phyloP scores from a whole-genome alignment of 768 basidiomycete species.

The Suillus sp. region DNA sequence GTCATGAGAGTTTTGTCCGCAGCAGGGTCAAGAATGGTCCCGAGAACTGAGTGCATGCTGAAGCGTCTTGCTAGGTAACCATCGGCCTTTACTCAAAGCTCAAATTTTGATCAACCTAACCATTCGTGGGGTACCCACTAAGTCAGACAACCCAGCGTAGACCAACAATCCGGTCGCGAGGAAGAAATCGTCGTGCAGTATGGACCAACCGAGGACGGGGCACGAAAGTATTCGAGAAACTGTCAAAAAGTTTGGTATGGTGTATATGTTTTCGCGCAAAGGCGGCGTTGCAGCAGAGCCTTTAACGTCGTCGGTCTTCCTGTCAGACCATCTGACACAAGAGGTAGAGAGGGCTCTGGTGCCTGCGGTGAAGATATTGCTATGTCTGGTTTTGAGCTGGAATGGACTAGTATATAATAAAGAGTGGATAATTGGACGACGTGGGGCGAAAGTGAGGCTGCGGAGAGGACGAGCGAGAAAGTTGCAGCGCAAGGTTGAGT shows the following conservation, averaged over 20 bases:
- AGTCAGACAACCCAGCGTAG: constrained; percentile 91
- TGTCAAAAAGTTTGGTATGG: constrained; percentile 89
- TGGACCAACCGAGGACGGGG: constrained; percentile 89
- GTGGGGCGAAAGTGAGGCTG: background rate
- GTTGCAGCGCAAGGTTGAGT: background rate
- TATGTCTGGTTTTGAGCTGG: background rate
- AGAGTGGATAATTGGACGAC: no score
- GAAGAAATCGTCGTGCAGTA: constrained; percentile 77
- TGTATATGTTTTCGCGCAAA: constrained; percentile 89
- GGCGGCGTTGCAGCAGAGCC: constrained; percentile 30
- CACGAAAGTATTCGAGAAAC: constrained; percentile 85
- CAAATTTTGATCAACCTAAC: constrained; percentile 13
- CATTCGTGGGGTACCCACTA: constrained; percentile 53
- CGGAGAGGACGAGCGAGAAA: background rate
- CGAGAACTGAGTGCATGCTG: constrained; percentile 89
- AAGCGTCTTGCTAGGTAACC: constrained; percentile 87
- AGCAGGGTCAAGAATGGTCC: constrained; percentile 94
- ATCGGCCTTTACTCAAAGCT: constrained; percentile 62
- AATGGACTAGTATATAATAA: background rate
- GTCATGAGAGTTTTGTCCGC: constrained; percentile 97
- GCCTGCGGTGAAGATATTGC: background rate
- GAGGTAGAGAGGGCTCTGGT: background rate
- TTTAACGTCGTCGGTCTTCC: constrained; percentile 10
- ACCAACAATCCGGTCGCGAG: constrained; percentile 82
- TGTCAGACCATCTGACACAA: constrained; percentile 11